Evolutionary conservation across 208 protist genomes (phyloP).

Genomic region (Trypanosoma scelopori): DNA sequence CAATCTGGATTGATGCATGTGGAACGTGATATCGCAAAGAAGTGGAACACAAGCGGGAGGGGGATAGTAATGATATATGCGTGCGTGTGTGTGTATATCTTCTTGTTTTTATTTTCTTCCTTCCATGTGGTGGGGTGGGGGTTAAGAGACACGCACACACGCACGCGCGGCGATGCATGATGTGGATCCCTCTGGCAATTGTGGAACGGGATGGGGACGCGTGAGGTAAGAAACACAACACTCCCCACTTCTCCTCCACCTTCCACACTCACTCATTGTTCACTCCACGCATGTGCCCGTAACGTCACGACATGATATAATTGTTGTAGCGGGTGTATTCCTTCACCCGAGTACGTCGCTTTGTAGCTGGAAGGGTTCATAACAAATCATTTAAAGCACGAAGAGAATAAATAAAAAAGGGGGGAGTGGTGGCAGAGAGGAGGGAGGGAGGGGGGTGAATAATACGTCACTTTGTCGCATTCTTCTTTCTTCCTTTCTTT

Average conservation of each 20-base stretch:
- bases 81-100: conserved; percentile 1
- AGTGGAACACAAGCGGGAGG: not conserved
- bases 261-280: no score
- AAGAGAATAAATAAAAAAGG: no score
- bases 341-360: not conserved
- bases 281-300: no score
- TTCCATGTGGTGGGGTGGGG: no score
- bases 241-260: no score
- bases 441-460: no score
- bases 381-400: not conserved
- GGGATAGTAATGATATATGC: not conserved
- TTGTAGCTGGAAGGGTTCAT: not conserved
- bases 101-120: not conserved
- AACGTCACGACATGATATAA: not conserved
- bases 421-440: no score
- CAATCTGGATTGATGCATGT: not conserved
- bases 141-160: no score
- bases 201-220: not conserved
- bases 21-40: not conserved
- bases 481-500: no score
- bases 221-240: not conserved
- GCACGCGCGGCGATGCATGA: not conserved
- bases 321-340: not conserved
- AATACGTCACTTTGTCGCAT: not conserved
- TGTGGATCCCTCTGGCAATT: not conserved